Evolutionary conservation across 768 basidiomycete genomes (phyloP).

Genomic region (Zangia roseola): DNA sequence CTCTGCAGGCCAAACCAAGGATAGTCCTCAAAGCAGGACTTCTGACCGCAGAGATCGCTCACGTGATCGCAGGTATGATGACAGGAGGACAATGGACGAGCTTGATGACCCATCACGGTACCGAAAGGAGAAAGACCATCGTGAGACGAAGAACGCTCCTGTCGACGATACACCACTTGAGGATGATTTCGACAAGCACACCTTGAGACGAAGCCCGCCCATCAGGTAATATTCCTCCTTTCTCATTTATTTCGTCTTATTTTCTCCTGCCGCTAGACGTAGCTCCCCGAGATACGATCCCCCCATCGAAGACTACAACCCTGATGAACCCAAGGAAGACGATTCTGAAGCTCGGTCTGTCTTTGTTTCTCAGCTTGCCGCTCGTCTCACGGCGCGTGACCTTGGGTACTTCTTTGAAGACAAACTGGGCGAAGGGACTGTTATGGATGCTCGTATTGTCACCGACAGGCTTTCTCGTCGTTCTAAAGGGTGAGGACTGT

Average conservation of each 20-base stretch:
- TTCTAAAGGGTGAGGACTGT: slow-evolving; percentile 84
- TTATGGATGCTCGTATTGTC: slow-evolving; percentile 95
- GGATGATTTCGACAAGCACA: slow-evolving; percentile 33
- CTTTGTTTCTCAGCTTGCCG: slow-evolving; percentile 97
- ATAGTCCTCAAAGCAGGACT: slow-evolving; percentile 48
- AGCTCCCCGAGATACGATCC: slow-evolving; percentile 71
- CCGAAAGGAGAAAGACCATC: slow-evolving; percentile 42
- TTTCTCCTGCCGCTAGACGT: slow-evolving; percentile 43
- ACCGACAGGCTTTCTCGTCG: slow-evolving; percentile 92
- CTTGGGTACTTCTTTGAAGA: slow-evolving; percentile 99
- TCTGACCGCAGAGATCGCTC: slow-evolving; percentile 48
- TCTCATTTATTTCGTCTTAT: slow-evolving; percentile 9
- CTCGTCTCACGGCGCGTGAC: slow-evolving; percentile 94
- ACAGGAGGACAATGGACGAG: slow-evolving; percentile 51
- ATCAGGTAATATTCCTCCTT: slow-evolving; percentile 39
- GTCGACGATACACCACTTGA: slow-evolving; percentile 41
- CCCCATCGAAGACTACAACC: slow-evolving; percentile 67
- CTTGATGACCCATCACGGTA: slow-evolving; percentile 53
- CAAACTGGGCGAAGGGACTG: slow-evolving; percentile 88
- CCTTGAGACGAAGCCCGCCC: slow-evolving; percentile 38
- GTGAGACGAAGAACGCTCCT: slow-evolving; percentile 39
- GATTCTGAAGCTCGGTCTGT: slow-evolving; percentile 98
- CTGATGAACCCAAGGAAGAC: slow-evolving; percentile 90
- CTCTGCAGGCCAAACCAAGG: slow-evolving; percentile 38
- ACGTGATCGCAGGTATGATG: slow-evolving; percentile 57